Evolutionary conservation across 1,284 basidiomycete species (phyloP).

Genomic region (Heliocybe sulcata): DNA sequence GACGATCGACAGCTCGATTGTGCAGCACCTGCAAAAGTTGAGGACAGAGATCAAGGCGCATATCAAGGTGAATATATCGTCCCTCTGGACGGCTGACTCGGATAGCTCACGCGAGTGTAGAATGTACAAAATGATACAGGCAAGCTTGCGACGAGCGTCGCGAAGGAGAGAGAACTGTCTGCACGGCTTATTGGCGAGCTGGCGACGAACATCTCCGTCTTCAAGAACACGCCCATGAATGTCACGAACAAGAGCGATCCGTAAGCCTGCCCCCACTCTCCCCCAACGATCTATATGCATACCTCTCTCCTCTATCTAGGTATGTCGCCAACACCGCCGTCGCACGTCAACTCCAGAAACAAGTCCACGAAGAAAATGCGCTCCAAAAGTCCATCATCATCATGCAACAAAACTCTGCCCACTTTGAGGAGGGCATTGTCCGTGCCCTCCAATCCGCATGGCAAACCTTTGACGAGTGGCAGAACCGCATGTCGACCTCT

Average conservation of each 20-base stretch:
- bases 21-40: slow-evolving; percentile 96
- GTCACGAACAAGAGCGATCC: slow-evolving; percentile 84
- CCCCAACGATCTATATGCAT: no score
- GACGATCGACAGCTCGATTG: slow-evolving; percentile 95
- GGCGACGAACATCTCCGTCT: slow-evolving; percentile 78
- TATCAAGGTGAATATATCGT: slow-evolving; percentile 61
- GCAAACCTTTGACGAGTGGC: slow-evolving; percentile 98
- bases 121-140: slow-evolving; percentile 99
- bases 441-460: slow-evolving; percentile 94
- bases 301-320: slow-evolving; percentile 20
- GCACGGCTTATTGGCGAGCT: slow-evolving; percentile 87
- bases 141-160: slow-evolving; percentile 89
- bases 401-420: slow-evolving; percentile 96
- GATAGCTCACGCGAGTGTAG: slow-evolving; percentile 26
- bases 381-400: slow-evolving; percentile 99
- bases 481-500: slow-evolving; percentile 75
- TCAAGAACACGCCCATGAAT: slow-evolving; percentile 94
- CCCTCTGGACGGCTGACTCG: background rate
- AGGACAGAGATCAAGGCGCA: slow-evolving; percentile 95
- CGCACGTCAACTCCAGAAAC: slow-evolving; percentile 82
- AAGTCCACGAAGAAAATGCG: slow-evolving; percentile 96
- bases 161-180: slow-evolving; percentile 90
- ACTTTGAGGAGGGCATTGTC: slow-evolving; percentile 97
- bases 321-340: slow-evolving; percentile 78
- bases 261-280: slow-evolving; percentile 33